These are phyloP conservation scores for Colletotrichum cordylinicola DNA, from an alignment of 2,329 filamentous ascomycete genomes.

Conservation along the genomic window DNA sequence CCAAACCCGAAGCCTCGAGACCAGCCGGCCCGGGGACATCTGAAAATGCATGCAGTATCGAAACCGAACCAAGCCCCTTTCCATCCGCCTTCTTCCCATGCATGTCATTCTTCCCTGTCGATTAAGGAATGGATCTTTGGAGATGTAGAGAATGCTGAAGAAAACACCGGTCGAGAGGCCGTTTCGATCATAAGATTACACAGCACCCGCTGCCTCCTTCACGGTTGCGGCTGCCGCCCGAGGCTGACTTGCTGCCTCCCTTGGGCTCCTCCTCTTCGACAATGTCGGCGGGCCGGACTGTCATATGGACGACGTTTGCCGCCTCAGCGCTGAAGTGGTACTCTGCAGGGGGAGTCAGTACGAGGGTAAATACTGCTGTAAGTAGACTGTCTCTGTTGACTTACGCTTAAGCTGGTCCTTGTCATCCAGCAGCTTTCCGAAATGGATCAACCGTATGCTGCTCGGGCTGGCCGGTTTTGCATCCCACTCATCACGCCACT, in stretches of 20 bases:
- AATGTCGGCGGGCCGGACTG: conserved; percentile 84
- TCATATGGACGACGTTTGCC: conserved; percentile 94
- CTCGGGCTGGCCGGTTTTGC: conserved; percentile 83
- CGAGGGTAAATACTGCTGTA: background rate
- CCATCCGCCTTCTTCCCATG: conserved; percentile 4
- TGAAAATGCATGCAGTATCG: conserved; percentile 14
- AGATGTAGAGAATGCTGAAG: background rate
- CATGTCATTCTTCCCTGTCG: background rate
- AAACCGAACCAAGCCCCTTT: background rate
- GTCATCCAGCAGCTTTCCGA: conserved; percentile 89
- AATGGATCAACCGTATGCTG: conserved; percentile 89
- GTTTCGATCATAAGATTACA: conserved; percentile 52
- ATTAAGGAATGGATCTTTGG: conserved; percentile 7
- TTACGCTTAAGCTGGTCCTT: conserved; percentile 85
- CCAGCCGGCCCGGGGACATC: conserved; percentile 10
- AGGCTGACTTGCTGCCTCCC: conserved; percentile 59
- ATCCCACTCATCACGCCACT: conserved; percentile 95
- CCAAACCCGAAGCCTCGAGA: conserved; percentile 12
- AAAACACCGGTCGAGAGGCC: background rate
- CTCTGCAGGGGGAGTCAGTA: conserved; percentile 54
- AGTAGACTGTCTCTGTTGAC: conserved; percentile 43
- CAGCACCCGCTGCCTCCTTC: conserved; percentile 53
- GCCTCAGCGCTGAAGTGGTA: conserved; percentile 77
- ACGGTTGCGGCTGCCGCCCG: conserved; percentile 44
- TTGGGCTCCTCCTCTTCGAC: conserved; percentile 82